Percentiles rank a stretch among this genome's conserved stretches.
These are phyloP conservation scores for Meripilus lineatus DNA, from an alignment of 1,284 basidiomycete genomes.

Conservation along the genomic window DNA sequence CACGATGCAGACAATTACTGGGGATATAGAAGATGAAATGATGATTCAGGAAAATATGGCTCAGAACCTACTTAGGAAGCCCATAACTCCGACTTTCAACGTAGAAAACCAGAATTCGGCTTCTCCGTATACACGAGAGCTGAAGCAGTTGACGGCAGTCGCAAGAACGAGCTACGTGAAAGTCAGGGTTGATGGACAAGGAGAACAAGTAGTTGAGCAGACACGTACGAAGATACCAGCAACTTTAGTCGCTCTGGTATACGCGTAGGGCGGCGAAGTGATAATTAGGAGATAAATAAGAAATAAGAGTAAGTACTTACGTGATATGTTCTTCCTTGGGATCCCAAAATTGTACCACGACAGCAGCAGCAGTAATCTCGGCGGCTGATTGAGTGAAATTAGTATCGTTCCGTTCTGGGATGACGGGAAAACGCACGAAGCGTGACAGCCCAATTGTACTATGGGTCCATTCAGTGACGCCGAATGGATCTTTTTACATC, in stretches of 20 bases:
- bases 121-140: slow-evolving; percentile 27
- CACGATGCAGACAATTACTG: slow-evolving; percentile 28
- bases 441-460: slow-evolving; percentile 29
- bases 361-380: slow-evolving; percentile 25
- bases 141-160: slow-evolving; percentile 32
- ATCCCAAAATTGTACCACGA: slow-evolving; percentile 22
- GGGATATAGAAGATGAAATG: neutral
- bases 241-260: no score
- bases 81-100: slow-evolving; percentile 34
- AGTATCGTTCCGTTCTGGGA: no score
- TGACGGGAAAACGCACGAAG: slow-evolving; percentile 21
- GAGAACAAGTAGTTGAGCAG: no score
- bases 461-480: no score
- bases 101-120: slow-evolving; percentile 35
- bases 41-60: no score
- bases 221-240: no score
- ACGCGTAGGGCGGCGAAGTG: no score
- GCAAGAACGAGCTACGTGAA: slow-evolving; percentile 76
- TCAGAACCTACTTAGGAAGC: slow-evolving; percentile 25
- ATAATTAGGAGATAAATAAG: no score
- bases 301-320: no score
- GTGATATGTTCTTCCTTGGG: no score
- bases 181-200: no score
- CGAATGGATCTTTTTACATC: neutral
- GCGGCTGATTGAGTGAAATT: slow-evolving; percentile 14